Base-by-base conservation (phyloP, 441 rosid species). In the Capsella rubella region DNA sequence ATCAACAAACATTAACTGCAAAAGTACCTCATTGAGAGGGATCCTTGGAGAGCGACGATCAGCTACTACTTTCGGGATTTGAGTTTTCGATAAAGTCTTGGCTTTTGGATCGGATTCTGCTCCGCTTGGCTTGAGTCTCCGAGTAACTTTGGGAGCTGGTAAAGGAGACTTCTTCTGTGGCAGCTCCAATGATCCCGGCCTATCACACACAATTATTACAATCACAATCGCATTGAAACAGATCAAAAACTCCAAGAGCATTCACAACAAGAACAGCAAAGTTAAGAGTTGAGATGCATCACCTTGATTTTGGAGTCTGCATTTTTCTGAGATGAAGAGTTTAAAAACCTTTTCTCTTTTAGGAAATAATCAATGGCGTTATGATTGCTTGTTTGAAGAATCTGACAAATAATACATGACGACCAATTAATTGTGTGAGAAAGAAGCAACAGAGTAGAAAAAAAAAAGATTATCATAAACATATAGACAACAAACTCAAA, bases 41-140 rank as follows among this genome's bases (percentile, higher is more conserved):
- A 86, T 90, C 78, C 87, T 77, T 32, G 90, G 92, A 11, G 97
- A 87, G 65, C 79, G 84, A 34, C 93, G 93, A 34, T 89, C 95
- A 18, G 71, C 11, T 27, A 84, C 85, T 77, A 79, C 91, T 85
- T 92, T 95, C 3, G 84, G 87, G 45, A 86, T 85, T 80, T 81
- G 87, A 13, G 69, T 81, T 18, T 76, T 79, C 5, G 73, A 50
- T 47, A 82, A 67, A 32, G 75, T 81, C 21, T 86, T 85, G 9
- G 93, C 73, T 58, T 84, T 87, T 8, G 81, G 67, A 67, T 88
- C 91, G 1, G 52, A 32, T 55, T 83, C 91, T 1, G 77, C 59
- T 18, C 75, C 70, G 13, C 67, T 76, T 76, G 75, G 47, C 81
- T 88, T 95, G 63, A 89, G 86, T 68, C 82, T 90, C 25, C 87